Conservation (phyloP, 2,329 filamentous ascomycete species). For the Pseudogymnoascus sp. region DNA sequence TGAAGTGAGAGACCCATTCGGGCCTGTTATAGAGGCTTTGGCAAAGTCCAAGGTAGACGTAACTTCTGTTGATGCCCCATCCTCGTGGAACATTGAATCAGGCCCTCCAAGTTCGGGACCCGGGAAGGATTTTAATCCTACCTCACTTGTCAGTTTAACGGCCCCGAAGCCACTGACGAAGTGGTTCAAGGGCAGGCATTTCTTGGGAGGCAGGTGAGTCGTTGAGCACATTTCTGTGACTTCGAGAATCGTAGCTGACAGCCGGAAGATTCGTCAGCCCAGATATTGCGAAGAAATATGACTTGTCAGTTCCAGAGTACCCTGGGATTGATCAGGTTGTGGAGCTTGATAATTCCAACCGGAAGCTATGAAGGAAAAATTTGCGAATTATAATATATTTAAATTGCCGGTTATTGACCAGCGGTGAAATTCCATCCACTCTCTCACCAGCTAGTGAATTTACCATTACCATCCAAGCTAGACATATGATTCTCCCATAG, state of each 20-base stretch:
- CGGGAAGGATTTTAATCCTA: conserved; percentile 74
- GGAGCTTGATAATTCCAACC: conserved; percentile 53
- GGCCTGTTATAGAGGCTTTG: conserved; percentile 69
- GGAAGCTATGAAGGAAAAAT: conserved; percentile 41
- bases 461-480: background rate
- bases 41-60: conserved; percentile 68
- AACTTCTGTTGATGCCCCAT: conserved; percentile 85
- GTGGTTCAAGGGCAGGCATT: conserved; percentile 81
- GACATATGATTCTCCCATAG: background rate
- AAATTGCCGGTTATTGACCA: conserved; percentile 3
- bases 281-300: conserved; percentile 75
- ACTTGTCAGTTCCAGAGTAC: conserved; percentile 75
- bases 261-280: conserved; percentile 65
- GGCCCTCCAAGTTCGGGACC: conserved; percentile 73
- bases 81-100: conserved; percentile 85
- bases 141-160: conserved; percentile 76
- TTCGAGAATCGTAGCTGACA: conserved; percentile 12
- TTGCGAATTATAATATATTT: conserved; percentile 6
- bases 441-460: background rate
- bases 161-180: conserved; percentile 87
- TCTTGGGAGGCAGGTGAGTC: conserved; percentile 72
- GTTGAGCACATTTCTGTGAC: background rate
- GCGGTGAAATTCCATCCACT: background rate
- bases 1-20: conserved; percentile 87
- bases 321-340: conserved; percentile 82